Evolutionary conservation across 805 yeast genomes (phyloP), one percentile per base, ranked within the genome.

Genomic region (Kluyveromyces wickerhamii): DNA sequence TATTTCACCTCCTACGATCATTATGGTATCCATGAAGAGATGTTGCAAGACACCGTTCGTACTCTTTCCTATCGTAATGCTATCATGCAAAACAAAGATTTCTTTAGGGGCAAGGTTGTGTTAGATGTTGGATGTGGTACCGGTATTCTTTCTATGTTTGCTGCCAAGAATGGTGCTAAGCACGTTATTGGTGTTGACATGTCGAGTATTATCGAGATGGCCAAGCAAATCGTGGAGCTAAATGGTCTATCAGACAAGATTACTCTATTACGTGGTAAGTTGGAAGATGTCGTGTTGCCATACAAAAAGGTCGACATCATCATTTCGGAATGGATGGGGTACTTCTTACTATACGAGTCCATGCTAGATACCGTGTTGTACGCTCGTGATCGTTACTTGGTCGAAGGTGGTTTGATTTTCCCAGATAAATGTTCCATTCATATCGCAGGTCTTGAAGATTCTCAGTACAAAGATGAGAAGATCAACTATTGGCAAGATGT

Each of bases 101-200:
- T 86, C 36, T 89, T 92, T 69, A 86, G 87, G 59, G 96, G 78
- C 62, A 92, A 92, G 67, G 65, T 89, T 41, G 99, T 92, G 6
- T 68, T 92, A 38, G 99, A 92, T 63, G 98, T 92, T 38, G 99
- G 99, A 32, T 94, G 98, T 62, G 99, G 99, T 48, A 92, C 98
- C 14, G 99, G 98, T 48, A 87, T 92, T 47, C 66, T 92, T 43
- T 88, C 96, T 17, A 85, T 92, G 95, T 92, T 92, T 69, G 97
- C 97, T 12, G 96, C 89, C 33, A 80, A 79, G 55, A 94, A 96
- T n/a, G 99, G 98, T 45, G 98, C 98, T 43, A 86, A 87, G 60
- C 96, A 87, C 56, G 98, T 92, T 35, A 81, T 87, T 60, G 95
- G 95, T 32, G 96, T 92, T 36, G 99, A 92, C 63, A 87, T 88